Base-by-base conservation (phyloP, 352 stramenopile genomes). In the Globisporangium viniferum region DNA sequence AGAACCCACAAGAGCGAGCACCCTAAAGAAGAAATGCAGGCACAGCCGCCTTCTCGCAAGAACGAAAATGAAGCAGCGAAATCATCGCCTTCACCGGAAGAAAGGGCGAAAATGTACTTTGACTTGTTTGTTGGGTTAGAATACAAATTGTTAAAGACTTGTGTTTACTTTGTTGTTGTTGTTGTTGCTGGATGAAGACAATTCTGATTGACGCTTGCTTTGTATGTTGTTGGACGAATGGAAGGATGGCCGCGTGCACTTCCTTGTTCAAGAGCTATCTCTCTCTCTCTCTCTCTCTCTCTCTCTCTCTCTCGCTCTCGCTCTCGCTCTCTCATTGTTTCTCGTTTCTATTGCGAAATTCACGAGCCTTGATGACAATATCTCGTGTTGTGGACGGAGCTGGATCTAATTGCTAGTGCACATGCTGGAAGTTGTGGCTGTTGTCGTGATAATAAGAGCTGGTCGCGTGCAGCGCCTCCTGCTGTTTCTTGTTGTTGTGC, bases 401-500 rank as follows among this genome's bases (percentile, higher is more conserved):
- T 51, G 7, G 22, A 18, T 60, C 29, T 60, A 60, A 60, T 59
- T 39, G 10, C 5, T 64, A 64, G 22, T 65, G 60, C 60, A 48
- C 60, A 65, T 58, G 29, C 20, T 57, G 15, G 8, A 46, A 14
- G 24, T 65, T 57, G 22, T 48, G 57, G 24, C 27, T 64, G 59
- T 39, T 51, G 27, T 39, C 22, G 48, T 55, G 39, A 15, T 27
- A 5, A 64, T 36, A 48, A n/a, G 29, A 29, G 35, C 5, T 58
- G 56, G 24, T 8, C 10, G 10, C 36, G 10, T 49, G 35, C 20
- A 49, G 12, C 20, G 44, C 15, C 2, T 33, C 54, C 31, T 35
- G 33, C 15, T 35, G 33, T 27, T 39, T 59, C 0, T 18, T 24
- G n/a, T 31, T 66, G 71, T 85, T 66, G 71, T 85, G 89, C 57